Conservation (phyloP, 257 asterid genomes). For the Rubia yunnanensis region DNA sequence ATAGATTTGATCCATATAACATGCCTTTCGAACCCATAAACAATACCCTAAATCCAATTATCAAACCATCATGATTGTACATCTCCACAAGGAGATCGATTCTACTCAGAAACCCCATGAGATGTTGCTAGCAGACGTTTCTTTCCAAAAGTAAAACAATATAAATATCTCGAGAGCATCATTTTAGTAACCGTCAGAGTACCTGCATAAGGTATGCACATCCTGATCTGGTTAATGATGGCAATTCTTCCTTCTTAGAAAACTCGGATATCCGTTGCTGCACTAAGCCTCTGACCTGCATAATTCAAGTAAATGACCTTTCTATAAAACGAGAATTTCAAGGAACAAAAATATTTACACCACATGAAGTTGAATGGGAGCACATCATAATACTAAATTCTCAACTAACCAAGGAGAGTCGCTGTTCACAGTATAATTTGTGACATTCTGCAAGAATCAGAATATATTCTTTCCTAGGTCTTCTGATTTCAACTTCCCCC, state of each 20-base stretch:
- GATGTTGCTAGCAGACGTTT: not conserved
- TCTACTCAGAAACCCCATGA: not conserved
- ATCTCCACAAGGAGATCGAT: not conserved
- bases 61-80: not conserved
- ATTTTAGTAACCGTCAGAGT: constrained; percentile 18
- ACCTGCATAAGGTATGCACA: constrained; percentile 99
- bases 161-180: not conserved
- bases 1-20: not conserved
- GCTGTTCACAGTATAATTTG: constrained; percentile 91
- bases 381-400: constrained; percentile 10
- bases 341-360: not conserved
- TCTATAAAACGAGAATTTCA: not conserved
- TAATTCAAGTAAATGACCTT: constrained; percentile 13
- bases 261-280: constrained; percentile 87
- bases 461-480: constrained; percentile 84
- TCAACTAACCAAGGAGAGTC: constrained; percentile 76
- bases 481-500: constrained; percentile 94
- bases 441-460: constrained; percentile 93
- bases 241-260: constrained; percentile 78
- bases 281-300: constrained; percentile 75
- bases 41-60: not conserved
- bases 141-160: not conserved
- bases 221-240: constrained; percentile 94
- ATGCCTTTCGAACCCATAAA: not conserved
- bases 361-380: not conserved